Percentiles rank a stretch among this genome's conserved stretches.
phyloP scores from a whole-genome alignment of 257 asterid genomes.

The Cynanchum wilfordii region DNA sequence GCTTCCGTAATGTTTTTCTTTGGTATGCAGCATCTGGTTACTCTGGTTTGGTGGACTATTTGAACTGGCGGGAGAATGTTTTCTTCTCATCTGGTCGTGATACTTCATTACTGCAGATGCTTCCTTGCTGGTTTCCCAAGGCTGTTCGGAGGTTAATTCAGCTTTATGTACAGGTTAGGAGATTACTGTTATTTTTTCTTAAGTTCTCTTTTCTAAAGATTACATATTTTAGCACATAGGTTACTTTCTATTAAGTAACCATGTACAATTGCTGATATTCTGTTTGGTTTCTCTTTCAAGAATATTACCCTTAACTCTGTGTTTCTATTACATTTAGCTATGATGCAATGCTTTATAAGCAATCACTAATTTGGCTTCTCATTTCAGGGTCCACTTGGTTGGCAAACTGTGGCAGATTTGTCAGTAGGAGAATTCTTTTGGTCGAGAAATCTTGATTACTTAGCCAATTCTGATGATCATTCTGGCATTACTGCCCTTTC shows the following conservation, averaged over 20 bases:
- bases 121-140: conserved; percentile 96
- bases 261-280: background rate
- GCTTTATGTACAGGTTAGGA: conserved; percentile 77
- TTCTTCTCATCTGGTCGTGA: conserved; percentile 86
- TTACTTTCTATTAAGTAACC: background rate
- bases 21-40: conserved; percentile 53
- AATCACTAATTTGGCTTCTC: conserved; percentile 21
- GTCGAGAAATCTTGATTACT: conserved; percentile 59
- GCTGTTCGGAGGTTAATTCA: conserved; percentile 89
- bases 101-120: conserved; percentile 92
- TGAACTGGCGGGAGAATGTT: conserved; percentile 92
- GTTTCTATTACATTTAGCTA: background rate
- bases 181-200: background rate
- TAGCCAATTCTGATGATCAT: conserved; percentile 56
- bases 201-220: background rate
- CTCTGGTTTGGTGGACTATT: conserved; percentile 80
- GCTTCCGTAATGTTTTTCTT: conserved; percentile 17
- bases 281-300: background rate
- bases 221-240: background rate
- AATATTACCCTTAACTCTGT: background rate
- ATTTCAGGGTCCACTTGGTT: conserved; percentile 84
- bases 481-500: conserved; percentile 72
- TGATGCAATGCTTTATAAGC: background rate
- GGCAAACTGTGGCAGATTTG: conserved; percentile 75
- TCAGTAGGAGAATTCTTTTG: conserved; percentile 60